phyloP scores from a whole-genome alignment of 1,284 basidiomycete species.

The Flammula alnicola region DNA sequence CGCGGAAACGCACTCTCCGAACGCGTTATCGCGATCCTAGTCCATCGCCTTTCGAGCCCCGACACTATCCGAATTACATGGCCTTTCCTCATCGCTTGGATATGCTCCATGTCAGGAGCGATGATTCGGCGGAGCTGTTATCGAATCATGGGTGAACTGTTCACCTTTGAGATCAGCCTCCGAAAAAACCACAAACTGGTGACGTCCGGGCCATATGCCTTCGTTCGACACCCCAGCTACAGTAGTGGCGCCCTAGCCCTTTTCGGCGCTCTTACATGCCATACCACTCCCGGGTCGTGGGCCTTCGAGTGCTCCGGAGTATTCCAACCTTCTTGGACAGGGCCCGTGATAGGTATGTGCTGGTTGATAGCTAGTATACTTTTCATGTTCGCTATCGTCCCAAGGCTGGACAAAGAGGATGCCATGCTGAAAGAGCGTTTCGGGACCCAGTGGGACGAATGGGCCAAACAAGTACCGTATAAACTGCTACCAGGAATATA shows the following conservation, averaged over 20 bases:
- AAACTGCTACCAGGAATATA: slow-evolving; percentile 41
- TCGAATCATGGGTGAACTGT: slow-evolving; percentile 33
- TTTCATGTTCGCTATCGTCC: slow-evolving; percentile 31
- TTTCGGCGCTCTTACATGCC: slow-evolving; percentile 13
- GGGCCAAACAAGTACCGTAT: slow-evolving; percentile 39
- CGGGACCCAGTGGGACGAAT: slow-evolving; percentile 40
- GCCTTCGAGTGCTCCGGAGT: slow-evolving; percentile 37
- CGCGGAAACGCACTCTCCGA: slow-evolving; percentile 3
- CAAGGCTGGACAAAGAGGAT: slow-evolving; percentile 40
- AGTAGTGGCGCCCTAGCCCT: slow-evolving; percentile 10
- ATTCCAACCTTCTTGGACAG: slow-evolving; percentile 25
- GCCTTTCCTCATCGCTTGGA: slow-evolving; percentile 14
- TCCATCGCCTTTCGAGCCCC: background rate
- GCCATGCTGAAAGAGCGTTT: slow-evolving; percentile 35
- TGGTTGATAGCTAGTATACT: slow-evolving; percentile 28
- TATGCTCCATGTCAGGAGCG: slow-evolving; percentile 9
- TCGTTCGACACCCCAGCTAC: slow-evolving; percentile 40
- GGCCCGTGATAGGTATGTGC: slow-evolving; percentile 23
- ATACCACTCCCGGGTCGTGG: slow-evolving; percentile 37
- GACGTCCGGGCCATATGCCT: slow-evolving; percentile 41
- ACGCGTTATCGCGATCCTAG: background rate
- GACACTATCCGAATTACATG: slow-evolving; percentile 3
- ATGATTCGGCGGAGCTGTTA: slow-evolving; percentile 16
- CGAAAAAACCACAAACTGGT: slow-evolving; percentile 42
- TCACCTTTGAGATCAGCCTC: slow-evolving; percentile 46